phyloP scores from a whole-genome alignment of 495 filamentous ascomycete species.

The Aspergillus affinis region DNA sequence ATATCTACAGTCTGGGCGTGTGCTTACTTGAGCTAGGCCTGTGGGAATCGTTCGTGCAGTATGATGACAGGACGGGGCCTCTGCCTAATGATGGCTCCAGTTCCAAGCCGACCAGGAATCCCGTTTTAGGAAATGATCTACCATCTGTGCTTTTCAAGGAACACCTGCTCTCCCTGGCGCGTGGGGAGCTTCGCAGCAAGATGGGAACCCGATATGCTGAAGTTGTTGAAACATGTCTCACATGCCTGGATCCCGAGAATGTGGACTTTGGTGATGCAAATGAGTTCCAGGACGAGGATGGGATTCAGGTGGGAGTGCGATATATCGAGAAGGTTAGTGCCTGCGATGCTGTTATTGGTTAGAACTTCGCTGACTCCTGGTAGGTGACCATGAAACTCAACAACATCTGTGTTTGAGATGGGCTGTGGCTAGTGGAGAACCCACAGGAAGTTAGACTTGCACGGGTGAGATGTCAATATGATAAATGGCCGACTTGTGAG shows the following conservation, averaged over 20 bases:
- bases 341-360: neutral
- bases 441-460: too few species aligned
- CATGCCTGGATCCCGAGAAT: conserved; percentile 52
- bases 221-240: conserved; percentile 54
- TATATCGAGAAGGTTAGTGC: conserved; percentile 44
- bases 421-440: too few species aligned
- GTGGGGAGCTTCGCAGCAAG: conserved; percentile 30
- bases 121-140: conserved; percentile 7
- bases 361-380: too few species aligned
- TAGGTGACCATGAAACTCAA: neutral
- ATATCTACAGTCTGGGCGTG: conserved; percentile 51
- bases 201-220: conserved; percentile 54
- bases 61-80: conserved; percentile 6
- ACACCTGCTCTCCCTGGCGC: conserved; percentile 39
- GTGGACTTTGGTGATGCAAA: conserved; percentile 38
- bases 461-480: too few species aligned
- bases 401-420: neutral
- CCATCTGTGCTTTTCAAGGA: conserved; percentile 31
- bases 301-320: conserved; percentile 47
- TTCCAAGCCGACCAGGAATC: neutral
- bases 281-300: conserved; percentile 51
- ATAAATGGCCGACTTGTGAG: too few species aligned
- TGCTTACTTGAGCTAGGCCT: conserved; percentile 46
- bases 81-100: neutral
- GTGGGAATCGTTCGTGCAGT: conserved; percentile 36